Evolutionary conservation across 2,329 filamentous ascomycete genomes (phyloP).

Genomic region (Paecilomyces sp.): DNA sequence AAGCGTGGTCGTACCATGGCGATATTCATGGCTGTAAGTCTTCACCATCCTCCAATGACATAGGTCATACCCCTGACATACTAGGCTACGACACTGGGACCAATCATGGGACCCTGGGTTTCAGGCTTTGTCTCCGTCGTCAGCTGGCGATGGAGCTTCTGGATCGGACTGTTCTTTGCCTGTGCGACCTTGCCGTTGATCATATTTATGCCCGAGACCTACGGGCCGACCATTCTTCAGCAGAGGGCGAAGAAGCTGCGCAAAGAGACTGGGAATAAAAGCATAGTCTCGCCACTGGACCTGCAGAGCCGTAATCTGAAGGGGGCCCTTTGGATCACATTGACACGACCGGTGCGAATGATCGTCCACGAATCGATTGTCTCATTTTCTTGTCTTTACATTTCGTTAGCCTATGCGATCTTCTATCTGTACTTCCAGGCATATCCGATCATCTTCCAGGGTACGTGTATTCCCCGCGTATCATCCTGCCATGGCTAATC

Average conservation of each 20-base stretch:
- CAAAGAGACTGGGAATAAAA: slow-evolving; percentile 48
- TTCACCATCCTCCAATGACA: background rate
- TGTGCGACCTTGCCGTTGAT: slow-evolving; percentile 51
- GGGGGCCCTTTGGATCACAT: slow-evolving; percentile 51
- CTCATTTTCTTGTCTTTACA: slow-evolving; percentile 60
- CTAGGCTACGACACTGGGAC: slow-evolving; percentile 33
- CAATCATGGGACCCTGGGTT: slow-evolving; percentile 37
- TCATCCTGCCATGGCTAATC: slow-evolving; percentile 36
- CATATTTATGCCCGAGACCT: slow-evolving; percentile 58
- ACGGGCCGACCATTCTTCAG: slow-evolving; percentile 52
- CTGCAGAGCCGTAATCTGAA: slow-evolving; percentile 47
- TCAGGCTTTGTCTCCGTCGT: slow-evolving; percentile 39
- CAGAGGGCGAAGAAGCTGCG: slow-evolving; percentile 53
- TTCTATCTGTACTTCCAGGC: slow-evolving; percentile 71
- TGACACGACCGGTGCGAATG: slow-evolving; percentile 68
- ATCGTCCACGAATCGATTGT: slow-evolving; percentile 65
- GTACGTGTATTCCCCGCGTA: slow-evolving; percentile 1
- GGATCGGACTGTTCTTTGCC: slow-evolving; percentile 63
- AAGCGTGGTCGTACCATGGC: slow-evolving; percentile 34
- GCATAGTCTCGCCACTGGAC: slow-evolving; percentile 56
- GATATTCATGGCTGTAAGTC: slow-evolving; percentile 35
- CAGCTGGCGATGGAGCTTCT: slow-evolving; percentile 44
- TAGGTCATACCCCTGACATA: background rate
- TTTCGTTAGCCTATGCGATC: slow-evolving; percentile 62
- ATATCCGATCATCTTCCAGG: slow-evolving; percentile 62